Conservation (phyloP, 2,329 filamentous ascomycete species). For the Trichophyton schoenleinii region DNA sequence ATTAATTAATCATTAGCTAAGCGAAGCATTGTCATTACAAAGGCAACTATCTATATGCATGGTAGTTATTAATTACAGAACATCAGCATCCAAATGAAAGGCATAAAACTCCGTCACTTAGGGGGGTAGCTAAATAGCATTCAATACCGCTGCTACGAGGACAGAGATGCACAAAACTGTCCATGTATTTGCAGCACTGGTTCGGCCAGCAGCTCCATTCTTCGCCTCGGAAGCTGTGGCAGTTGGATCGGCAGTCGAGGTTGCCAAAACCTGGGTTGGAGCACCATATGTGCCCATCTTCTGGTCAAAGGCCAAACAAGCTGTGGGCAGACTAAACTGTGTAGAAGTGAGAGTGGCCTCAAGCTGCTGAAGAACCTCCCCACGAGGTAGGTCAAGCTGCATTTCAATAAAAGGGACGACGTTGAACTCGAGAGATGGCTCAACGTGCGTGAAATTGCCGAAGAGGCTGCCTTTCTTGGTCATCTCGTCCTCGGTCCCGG, state of each 20-base stretch:
- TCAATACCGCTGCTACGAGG: not conserved
- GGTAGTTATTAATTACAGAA: not conserved
- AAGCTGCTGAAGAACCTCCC: not conserved
- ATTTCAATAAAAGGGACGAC: constrained; percentile 14
- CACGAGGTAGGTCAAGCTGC: constrained; percentile 10
- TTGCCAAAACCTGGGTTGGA: constrained; percentile 5
- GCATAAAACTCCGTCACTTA: not conserved
- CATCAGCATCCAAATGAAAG: not conserved
- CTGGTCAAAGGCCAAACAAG: constrained; percentile 15
- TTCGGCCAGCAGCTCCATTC: not conserved
- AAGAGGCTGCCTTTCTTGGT: not conserved
- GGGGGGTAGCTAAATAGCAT: not conserved
- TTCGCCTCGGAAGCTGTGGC: not conserved
- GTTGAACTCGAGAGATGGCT: constrained; percentile 14
- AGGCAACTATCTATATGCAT: no score
- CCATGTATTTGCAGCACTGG: not conserved
- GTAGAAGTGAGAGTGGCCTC: constrained; percentile 10
- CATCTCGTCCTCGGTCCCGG: not conserved
- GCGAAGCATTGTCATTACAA: no score
- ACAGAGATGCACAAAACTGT: not conserved
- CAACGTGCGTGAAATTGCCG: constrained; percentile 14
- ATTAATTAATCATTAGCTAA: no score
- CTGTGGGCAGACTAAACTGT: constrained; percentile 13
- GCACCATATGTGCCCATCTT: constrained; percentile 9
- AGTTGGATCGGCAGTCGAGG: not conserved